phyloP scores from a whole-genome alignment of 2,329 filamentous ascomycete genomes.

The Penicillium thymicola region DNA sequence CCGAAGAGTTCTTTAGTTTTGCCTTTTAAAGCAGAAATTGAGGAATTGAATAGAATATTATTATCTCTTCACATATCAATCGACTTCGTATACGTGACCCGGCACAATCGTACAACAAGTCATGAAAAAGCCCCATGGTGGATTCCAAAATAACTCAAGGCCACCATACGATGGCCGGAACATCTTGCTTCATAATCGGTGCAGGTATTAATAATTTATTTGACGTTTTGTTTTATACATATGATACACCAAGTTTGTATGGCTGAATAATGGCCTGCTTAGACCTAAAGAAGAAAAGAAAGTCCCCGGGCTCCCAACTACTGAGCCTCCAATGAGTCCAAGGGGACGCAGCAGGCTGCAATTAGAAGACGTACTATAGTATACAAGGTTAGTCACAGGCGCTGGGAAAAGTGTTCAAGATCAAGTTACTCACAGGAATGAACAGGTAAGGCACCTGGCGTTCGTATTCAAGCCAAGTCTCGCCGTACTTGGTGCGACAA shows the following conservation, averaged over 20 bases:
- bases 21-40: background rate
- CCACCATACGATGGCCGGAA: background rate
- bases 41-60: background rate
- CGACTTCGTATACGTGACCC: background rate
- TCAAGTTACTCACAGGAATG: conserved; percentile 59
- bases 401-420: too few relatives aligned
- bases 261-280: background rate
- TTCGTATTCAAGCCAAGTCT: conserved; percentile 79
- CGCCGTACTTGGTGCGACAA: conserved; percentile 75
- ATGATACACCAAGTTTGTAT: background rate
- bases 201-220: conserved; percentile 6
- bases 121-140: background rate
- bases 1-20: background rate
- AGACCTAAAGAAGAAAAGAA: background rate
- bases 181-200: background rate
- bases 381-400: conserved; percentile 1
- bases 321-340: background rate
- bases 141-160: background rate
- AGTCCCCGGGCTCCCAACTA: background rate
- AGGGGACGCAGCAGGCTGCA: background rate
- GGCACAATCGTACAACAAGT: background rate
- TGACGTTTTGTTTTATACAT: conserved; percentile 10
- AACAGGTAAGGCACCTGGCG: conserved; percentile 77
- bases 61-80: background rate
- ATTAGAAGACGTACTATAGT: conserved; percentile 35